phyloP scores from a whole-genome alignment of 1,284 basidiomycete genomes.

The Peniophora sp. region DNA sequence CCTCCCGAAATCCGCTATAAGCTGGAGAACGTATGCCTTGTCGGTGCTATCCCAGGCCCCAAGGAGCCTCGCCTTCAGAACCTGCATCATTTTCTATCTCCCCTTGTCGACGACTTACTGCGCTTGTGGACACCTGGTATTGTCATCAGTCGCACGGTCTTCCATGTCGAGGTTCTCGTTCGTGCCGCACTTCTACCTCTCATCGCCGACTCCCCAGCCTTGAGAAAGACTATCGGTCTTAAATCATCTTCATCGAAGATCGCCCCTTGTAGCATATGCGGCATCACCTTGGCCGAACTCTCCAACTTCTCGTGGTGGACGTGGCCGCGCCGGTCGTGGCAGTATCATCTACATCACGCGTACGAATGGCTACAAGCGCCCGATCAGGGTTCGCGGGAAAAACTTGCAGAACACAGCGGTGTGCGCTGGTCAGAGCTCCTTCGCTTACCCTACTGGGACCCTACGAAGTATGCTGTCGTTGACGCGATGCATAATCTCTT shows the following conservation, averaged over 20 bases:
- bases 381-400: slow-evolving; percentile 5
- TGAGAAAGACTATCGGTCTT: slow-evolving; percentile 18
- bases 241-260: slow-evolving; percentile 7
- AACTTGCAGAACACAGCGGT: slow-evolving; percentile 17
- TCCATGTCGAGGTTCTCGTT: slow-evolving; percentile 13
- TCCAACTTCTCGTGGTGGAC: slow-evolving; percentile 10
- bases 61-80: slow-evolving; percentile 7
- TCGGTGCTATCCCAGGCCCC: slow-evolving; percentile 18
- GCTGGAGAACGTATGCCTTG: slow-evolving; percentile 18
- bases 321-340: background rate
- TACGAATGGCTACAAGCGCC: slow-evolving; percentile 13
- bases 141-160: slow-evolving; percentile 15
- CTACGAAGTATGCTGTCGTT: slow-evolving; percentile 18
- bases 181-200: slow-evolving; percentile 16
- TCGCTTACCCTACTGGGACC: slow-evolving; percentile 30
- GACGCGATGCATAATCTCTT: slow-evolving; percentile 31
- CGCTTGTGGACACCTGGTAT: slow-evolving; percentile 22
- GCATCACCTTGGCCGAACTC: slow-evolving; percentile 12
- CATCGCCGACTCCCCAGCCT: slow-evolving; percentile 20
- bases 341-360: slow-evolving; percentile 10
- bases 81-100: slow-evolving; percentile 5
- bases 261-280: slow-evolving; percentile 18
- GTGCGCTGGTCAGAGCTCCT: slow-evolving; percentile 28
- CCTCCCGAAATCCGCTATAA: slow-evolving; percentile 18
- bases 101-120: slow-evolving; percentile 13